Evolutionary conservation across 805 yeast species (phyloP), one percentile per base, ranked within the genome.

Genomic region (Wickerhamiella hasegawae): DNA sequence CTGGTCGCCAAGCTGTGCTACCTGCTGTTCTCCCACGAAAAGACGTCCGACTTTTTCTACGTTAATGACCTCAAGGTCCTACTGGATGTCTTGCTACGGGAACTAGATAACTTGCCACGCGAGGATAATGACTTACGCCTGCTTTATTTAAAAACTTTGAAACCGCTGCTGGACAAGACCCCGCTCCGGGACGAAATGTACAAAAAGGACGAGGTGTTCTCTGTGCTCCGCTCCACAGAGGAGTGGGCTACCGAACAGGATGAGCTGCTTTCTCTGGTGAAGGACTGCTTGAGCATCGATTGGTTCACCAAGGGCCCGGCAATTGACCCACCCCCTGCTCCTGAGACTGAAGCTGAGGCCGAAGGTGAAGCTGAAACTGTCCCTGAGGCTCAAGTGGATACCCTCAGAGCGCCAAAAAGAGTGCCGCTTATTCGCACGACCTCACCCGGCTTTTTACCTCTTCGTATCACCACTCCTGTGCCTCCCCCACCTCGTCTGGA

Each of bases 51-150:
- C 39, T 64, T 76, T 46, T 70, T 83, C 33, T 85, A 85, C 51
- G 62, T 81, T 41, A 85, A 85, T 47, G 97, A 85, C 52, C 57
- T 85, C 39, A 75, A 77, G 46, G 92, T 85, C 5, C 66, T 85
- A 38, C 73, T 79, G 11, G 94, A 83, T 48, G 84, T 85, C 8
- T 63, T 85, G 35, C 63, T 85, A 1, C 60, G 97, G 35, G 94
- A 85, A 50, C 60, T 87, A 36, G 68, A 69, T 44, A 74, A 85
- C 47, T 54, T 82, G 28, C 69, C 84, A 17, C 15, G 63, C 10
- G 69, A 68, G 16, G 69, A 71, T 26, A 76, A 67, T 38, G 57
- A 66, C 8, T 56, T 74, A 28, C 70, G 80, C 36, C 75, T 76
- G 48, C 71, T 83, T 9, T 83, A 77, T 47, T 56, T 85, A 28